Evolutionary conservation across 2,329 filamentous ascomycete genomes (phyloP).

Genomic region (Xenoacremonium recifei): DNA sequence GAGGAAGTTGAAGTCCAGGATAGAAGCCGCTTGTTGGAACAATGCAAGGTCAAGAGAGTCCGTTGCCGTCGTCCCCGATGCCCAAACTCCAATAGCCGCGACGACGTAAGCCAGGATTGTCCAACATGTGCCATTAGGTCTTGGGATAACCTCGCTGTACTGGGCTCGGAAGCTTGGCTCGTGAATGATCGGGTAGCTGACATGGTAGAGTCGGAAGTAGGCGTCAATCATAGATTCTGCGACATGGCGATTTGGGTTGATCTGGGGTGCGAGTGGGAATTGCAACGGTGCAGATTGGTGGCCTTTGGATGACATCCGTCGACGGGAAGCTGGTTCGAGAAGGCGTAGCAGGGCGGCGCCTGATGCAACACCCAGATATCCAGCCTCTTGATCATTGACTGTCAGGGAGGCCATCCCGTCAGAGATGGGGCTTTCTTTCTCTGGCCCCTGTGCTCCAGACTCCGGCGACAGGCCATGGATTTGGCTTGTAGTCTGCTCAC

Average conservation of each 20-base stretch:
- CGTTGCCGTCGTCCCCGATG: slow-evolving; percentile 22
- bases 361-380: slow-evolving; percentile 45
- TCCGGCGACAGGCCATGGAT: slow-evolving; percentile 25
- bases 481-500: slow-evolving; percentile 29
- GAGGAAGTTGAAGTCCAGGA: slow-evolving; percentile 19
- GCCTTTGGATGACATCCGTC: slow-evolving; percentile 18
- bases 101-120: slow-evolving; percentile 36
- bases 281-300: slow-evolving; percentile 8
- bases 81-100: slow-evolving; percentile 36
- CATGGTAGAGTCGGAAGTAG: slow-evolving; percentile 45
- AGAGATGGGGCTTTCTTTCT: slow-evolving; percentile 28
- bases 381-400: slow-evolving; percentile 35
- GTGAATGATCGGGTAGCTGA: slow-evolving; percentile 44
- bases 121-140: slow-evolving; percentile 30
- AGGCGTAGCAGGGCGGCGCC: slow-evolving; percentile 43
- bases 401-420: slow-evolving; percentile 39
- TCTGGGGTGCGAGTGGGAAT: slow-evolving; percentile 22
- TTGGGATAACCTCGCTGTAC: slow-evolving; percentile 31
- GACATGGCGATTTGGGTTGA: slow-evolving; percentile 32
- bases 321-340: slow-evolving; percentile 29
- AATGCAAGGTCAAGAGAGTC: slow-evolving; percentile 28
- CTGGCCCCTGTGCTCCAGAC: slow-evolving; percentile 9
- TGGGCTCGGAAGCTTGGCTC: slow-evolving; percentile 42
- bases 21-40: slow-evolving; percentile 26
- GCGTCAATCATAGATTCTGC: slow-evolving; percentile 15